Conservation (phyloP, 495 filamentous ascomycete genomes). For the Aspergillus ostianus region DNA sequence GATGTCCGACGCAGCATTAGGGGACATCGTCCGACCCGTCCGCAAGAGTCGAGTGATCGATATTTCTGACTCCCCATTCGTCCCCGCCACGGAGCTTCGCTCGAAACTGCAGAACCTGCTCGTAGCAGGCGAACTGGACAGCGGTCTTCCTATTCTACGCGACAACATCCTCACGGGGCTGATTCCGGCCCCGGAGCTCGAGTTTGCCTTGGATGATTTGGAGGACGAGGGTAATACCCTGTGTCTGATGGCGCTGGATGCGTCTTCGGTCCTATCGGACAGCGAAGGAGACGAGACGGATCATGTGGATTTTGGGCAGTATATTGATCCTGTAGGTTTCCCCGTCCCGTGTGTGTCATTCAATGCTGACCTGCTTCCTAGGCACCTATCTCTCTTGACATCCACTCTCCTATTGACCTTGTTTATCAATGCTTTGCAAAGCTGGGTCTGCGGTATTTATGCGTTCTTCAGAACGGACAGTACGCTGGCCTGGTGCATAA, state of each 20-base stretch:
- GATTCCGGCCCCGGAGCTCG: conserved; percentile 91
- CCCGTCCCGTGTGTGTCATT: background rate
- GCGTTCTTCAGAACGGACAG: conserved; percentile 76
- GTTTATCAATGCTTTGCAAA: conserved; percentile 98
- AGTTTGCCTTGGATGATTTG: conserved; percentile 86
- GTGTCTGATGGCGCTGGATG: conserved; percentile 77
- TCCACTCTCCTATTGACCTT: conserved; percentile 87
- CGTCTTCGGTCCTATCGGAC: conserved; percentile 53
- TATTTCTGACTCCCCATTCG: conserved; percentile 73
- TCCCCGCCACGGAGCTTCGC: conserved; percentile 72
- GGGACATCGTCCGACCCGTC: conserved; percentile 76
- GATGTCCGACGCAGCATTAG: conserved; percentile 78
- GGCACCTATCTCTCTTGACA: conserved; percentile 84
- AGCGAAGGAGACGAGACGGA: conserved; percentile 38
- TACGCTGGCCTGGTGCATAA: conserved; percentile 95
- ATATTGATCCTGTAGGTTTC: conserved; percentile 74
- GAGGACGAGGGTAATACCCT: conserved; percentile 66
- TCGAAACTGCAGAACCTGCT: conserved; percentile 78
- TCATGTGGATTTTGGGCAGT: conserved; percentile 74
- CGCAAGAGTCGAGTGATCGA: conserved; percentile 81
- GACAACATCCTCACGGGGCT: conserved; percentile 80
- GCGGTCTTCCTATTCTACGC: conserved; percentile 82
- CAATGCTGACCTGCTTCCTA: conserved; percentile 15
- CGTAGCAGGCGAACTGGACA: conserved; percentile 84
- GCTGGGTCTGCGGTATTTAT: conserved; percentile 87